phyloP scores from a whole-genome alignment of 73 alveolate species.

The Urostyla sp. region DNA sequence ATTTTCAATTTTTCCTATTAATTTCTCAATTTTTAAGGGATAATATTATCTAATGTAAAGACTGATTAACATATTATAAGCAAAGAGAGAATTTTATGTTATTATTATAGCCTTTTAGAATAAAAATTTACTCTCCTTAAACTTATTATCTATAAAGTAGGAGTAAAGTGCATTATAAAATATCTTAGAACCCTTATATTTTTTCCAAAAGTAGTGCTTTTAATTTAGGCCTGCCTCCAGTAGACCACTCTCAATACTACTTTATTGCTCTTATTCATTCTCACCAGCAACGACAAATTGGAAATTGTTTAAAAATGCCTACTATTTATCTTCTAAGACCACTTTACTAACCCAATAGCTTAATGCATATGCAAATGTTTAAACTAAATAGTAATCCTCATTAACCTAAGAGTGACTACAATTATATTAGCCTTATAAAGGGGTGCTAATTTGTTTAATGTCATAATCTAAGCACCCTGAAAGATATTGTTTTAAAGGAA shows the following conservation, averaged over 20 bases:
- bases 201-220: not conserved
- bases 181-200: conserved; percentile 9
- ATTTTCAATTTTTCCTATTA: not conserved
- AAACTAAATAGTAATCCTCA: not conserved
- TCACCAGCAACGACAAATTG: conserved; percentile 20
- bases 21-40: conserved; percentile 1
- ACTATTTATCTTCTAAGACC: not conserved
- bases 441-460: too few species aligned
- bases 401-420: not conserved
- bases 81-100: conserved; percentile 35
- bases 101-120: conserved; percentile 30
- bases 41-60: not conserved
- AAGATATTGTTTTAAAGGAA: conserved; percentile 14
- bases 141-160: not conserved
- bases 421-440: too few species aligned
- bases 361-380: conserved; percentile 15
- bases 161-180: not conserved
- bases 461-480: too few species aligned
- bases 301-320: not conserved
- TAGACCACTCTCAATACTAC: not conserved
- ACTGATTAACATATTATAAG: conserved; percentile 47
- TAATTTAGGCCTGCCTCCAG: not conserved
- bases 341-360: not conserved
- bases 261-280: conserved; percentile 2
- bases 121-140: conserved; percentile 5